Conservation (phyloP, 2,329 filamentous ascomycete species). For the Xylaria sp. region DNA sequence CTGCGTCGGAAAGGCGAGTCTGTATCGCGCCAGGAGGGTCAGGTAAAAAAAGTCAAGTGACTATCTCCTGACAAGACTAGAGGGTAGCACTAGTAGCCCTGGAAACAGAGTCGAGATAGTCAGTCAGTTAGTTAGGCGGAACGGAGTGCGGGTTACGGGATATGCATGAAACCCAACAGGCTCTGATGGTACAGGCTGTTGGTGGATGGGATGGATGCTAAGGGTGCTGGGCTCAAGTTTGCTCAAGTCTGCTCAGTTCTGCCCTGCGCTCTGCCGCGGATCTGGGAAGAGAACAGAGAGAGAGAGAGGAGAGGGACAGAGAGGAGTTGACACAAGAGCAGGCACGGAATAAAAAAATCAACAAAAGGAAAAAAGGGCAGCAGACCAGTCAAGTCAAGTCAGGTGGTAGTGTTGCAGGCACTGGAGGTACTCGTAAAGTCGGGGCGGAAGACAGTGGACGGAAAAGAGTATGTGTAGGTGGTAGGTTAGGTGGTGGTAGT, state of each 20-base stretch:
- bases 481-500: too few relatives aligned
- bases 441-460: neutral
- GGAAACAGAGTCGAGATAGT: constrained; percentile 3
- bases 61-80: constrained; percentile 12
- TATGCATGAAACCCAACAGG: constrained; percentile 9
- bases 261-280: too few relatives aligned
- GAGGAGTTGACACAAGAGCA: neutral
- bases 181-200: neutral
- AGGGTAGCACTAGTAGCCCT: neutral
- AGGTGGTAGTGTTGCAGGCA: constrained; percentile 2
- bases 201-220: neutral
- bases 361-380: constrained; percentile 1
- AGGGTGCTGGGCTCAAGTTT: neutral
- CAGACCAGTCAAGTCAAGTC: neutral
- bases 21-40: constrained; percentile 15
- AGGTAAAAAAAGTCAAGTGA: constrained; percentile 11
- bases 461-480: too few relatives aligned
- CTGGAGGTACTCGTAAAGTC: neutral
- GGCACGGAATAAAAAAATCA: neutral
- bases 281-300: too few relatives aligned
- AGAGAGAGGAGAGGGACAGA: neutral
- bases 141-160: neutral
- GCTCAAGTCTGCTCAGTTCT: too few relatives aligned
- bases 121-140: neutral
- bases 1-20: constrained; percentile 4